Conservation (phyloP, 139 green algal genomes). For the Chlamydomonas incerta region DNA sequence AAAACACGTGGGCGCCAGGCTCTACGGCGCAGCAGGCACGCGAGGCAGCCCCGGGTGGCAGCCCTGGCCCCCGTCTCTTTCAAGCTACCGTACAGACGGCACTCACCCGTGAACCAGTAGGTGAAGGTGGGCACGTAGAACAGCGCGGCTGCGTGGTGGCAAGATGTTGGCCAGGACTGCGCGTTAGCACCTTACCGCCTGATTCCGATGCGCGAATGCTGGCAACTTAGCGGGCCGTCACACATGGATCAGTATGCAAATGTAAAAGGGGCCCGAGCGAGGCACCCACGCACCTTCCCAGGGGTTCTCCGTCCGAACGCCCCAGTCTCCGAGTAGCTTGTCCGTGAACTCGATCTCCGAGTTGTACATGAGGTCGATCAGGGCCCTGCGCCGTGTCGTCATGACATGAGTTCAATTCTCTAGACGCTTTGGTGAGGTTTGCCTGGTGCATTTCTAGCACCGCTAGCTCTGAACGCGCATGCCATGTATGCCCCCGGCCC, state of each 20-base stretch:
- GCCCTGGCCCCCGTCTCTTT: background rate
- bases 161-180: no score
- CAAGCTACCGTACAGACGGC: background rate
- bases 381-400: background rate
- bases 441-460: no score
- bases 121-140: slow-evolving; percentile 35
- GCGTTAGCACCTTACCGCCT: no score
- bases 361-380: slow-evolving; percentile 42
- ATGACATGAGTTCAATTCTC: no score
- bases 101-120: slow-evolving; percentile 36
- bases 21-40: background rate
- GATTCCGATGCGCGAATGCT: no score
- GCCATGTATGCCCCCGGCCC: no score
- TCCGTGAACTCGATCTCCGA: slow-evolving; percentile 35
- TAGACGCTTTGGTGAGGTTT: no score
- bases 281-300: slow-evolving; percentile 30
- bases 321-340: slow-evolving; percentile 25
- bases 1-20: no score
- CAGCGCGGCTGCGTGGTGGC: slow-evolving; percentile 4
- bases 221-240: no score
- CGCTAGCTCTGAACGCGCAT: no score
- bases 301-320: slow-evolving; percentile 35
- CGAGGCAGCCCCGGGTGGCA: background rate
- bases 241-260: no score
- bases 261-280: no score